Base-by-base conservation (phyloP, 768 basidiomycete species). In the Trametes punicea region DNA sequence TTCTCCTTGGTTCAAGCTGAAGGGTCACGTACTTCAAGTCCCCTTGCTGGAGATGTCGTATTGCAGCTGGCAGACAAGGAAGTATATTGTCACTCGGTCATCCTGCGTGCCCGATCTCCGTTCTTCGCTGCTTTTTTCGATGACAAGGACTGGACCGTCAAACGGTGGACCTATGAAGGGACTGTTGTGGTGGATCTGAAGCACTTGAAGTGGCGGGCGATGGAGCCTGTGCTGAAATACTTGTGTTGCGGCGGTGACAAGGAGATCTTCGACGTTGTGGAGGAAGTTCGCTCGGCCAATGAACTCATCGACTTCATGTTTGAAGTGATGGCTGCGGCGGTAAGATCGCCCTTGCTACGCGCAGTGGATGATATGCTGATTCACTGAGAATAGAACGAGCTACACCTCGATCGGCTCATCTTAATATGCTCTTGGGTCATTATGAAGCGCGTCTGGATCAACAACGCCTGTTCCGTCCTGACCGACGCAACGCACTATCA, bases 41-140 rank as follows among this genome's bases (percentile, higher is more conserved):
- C 75, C 0, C 64, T 82, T 15, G 64, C 72, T 1, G 79, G 84
- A 1, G 92, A 98, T 61, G 84, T 93, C 15, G 71, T 90, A 9
- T 69, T 99, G 6, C 74, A 79, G 36, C 74, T 98, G 6, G 77
- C 77, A 0, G 93, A 97, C 62, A 73, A 74, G 46, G 75, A 81
- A 2, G 78, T 97, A 7, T 71, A 67, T 46, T 81, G 81, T 2
- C 87, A 96, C 67, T 93, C 93, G 0, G 67, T 75, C 9, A 69
- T 98, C 16, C 77, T 99, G n/a, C 80, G 92, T 10, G 82, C 92
- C 0, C 81, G 95, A 1, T 93, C 88, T 21, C 79, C 81, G 2
- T 88, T 97, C 64, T 98, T 99, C 66, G 74, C 83, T 9, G 81
- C 81, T 29, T 87, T 99, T 71, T 93, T 96, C 68, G 83, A 83